These are phyloP conservation scores for Ceratocystis harringtonii DNA, from an alignment of 2,329 filamentous ascomycete species.

Conservation along the genomic window DNA sequence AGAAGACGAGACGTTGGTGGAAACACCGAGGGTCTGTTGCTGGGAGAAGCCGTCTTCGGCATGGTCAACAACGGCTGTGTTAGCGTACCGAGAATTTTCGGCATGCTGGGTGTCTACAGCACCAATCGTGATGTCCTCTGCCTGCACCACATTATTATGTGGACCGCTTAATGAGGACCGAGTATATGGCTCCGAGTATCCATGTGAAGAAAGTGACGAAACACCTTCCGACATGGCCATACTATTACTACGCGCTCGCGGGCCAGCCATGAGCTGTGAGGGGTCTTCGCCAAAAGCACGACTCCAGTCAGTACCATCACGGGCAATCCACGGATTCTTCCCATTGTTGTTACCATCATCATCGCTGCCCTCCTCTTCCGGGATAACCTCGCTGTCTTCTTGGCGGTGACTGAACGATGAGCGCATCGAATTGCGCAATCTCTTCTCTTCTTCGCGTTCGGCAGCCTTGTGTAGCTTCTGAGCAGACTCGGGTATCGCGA, in stretches of 20 bases:
- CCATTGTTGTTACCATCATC: slow-evolving; percentile 35
- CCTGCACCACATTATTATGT: neutral
- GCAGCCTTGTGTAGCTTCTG: slow-evolving; percentile 70
- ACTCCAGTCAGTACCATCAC: slow-evolving; percentile 72
- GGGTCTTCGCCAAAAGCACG: slow-evolving; percentile 74
- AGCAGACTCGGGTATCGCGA: slow-evolving; percentile 57
- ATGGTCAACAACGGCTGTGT: neutral
- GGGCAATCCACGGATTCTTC: slow-evolving; percentile 53
- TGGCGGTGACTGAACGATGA: slow-evolving; percentile 1
- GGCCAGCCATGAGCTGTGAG: slow-evolving; percentile 30
- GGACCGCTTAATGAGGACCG: slow-evolving; percentile 5
- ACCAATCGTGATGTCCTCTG: neutral
- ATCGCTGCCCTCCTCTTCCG: slow-evolving; percentile 6
- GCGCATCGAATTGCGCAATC: slow-evolving; percentile 5
- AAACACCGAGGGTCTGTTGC: neutral
- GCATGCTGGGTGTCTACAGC: neutral
- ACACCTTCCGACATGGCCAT: neutral
- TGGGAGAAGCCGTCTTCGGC: neutral
- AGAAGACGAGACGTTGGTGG: neutral
- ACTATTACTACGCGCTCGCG: slow-evolving; percentile 4
- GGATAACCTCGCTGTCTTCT: slow-evolving; percentile 1
- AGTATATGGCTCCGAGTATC: slow-evolving; percentile 10
- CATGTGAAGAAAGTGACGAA: slow-evolving; percentile 12
- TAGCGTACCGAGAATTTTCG: neutral
- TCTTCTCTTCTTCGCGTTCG: slow-evolving; percentile 6